Base-by-base conservation (phyloP, 495 filamentous ascomycete genomes). In the Corynascus novoguineensis region DNA sequence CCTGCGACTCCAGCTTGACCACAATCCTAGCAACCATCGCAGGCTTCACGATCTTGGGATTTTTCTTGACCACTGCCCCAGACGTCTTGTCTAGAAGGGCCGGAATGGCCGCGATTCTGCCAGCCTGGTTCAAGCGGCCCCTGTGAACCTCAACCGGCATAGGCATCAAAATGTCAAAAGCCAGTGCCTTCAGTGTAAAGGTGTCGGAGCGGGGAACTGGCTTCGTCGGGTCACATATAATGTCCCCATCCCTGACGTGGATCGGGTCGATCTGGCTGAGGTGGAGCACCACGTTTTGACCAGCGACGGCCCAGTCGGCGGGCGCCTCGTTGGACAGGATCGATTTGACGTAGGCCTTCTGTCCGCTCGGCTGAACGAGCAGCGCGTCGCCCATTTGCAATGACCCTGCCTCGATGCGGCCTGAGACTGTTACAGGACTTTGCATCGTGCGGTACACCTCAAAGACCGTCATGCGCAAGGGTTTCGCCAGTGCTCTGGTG, bases 241-340 rank as follows among this genome's bases (percentile, higher is more conserved):
- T 86, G 64, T 98, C 92, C 11, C 93, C 93, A 9, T 84, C 66
- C 41, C 83, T 83, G 9, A 97, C 79, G 65, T 96, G 87, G 15
- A 87, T 78, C 2, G 86, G 78, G 58, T 97, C 90, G 64, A 96
- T 91, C 54, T 89, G 88, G n/a, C 81, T 78, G 51, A 98, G 79
- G 64, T 95, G 87, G 19, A 98, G 71, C 2, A 85, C 83, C 10
- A 87, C 82, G 53, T 95, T 95, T 64, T 97, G 90, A 14, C 95
- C 92, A 2, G 92, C 93, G n/a, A 97, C 91, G 4, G 90, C 93
- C 91, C 90, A 98, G 55, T 96, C 89, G 11, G 72, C 77, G 4
- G 80, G 70, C 38, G 87, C 83, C 21, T 82, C 78, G 60, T 92
- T 85, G 17, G 90, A 80, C 60, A 90, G 86, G 17, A 98, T 64